Conservation (phyloP, 2,329 filamentous ascomycete species). For the Xylaria arbuscula region DNA sequence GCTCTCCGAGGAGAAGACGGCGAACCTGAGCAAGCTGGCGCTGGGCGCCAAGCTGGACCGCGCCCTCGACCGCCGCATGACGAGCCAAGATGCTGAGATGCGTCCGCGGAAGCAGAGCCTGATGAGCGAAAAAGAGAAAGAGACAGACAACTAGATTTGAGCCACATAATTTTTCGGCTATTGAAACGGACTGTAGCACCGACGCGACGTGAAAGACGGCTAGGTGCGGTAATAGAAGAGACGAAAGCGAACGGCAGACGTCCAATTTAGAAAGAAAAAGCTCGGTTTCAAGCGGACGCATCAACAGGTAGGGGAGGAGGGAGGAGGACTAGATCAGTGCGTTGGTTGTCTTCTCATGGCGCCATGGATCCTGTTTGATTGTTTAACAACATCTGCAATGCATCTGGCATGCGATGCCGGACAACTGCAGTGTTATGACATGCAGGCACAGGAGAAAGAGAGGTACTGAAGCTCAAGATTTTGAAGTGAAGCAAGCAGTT, state of each 20-base stretch:
- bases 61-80: slow-evolving; percentile 87
- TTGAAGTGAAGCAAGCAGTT: background rate
- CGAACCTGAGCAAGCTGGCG: slow-evolving; percentile 85
- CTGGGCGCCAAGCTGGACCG: slow-evolving; percentile 91
- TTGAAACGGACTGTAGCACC: background rate
- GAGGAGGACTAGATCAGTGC: background rate
- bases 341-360: slow-evolving; percentile 13
- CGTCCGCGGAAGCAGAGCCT: slow-evolving; percentile 63
- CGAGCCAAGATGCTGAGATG: slow-evolving; percentile 88
- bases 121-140: slow-evolving; percentile 44
- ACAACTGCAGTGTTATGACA: background rate
- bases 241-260: background rate
- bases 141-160: background rate
- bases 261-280: background rate
- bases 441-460: background rate
- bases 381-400: background rate
- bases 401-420: background rate
- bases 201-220: background rate
- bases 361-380: background rate
- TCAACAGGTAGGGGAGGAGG: background rate
- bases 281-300: background rate
- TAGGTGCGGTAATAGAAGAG: slow-evolving; percentile 4
- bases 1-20: slow-evolving; percentile 81
- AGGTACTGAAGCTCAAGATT: background rate
- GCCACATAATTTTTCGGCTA: background rate